These are phyloP conservation scores for Glutinoglossum americanum DNA, from an alignment of 495 filamentous ascomycete genomes.

Conservation along the genomic window DNA sequence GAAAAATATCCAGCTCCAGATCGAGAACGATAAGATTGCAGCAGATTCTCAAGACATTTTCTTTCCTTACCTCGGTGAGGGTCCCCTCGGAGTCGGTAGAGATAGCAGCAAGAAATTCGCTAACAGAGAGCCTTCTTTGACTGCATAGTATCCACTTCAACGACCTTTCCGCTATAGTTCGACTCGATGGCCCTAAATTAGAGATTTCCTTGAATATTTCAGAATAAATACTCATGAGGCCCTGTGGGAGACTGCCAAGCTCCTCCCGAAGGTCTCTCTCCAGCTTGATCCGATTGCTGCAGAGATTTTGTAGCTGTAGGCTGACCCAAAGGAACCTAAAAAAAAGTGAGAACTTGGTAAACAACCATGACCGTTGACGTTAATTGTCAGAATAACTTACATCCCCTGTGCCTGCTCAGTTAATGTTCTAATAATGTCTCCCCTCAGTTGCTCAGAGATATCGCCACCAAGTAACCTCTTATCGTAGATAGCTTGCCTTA, in stretches of 20 bases:
- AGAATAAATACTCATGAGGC: neutral
- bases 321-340: neutral
- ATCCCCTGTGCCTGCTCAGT: constrained; percentile 4
- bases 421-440: neutral
- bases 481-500: neutral
- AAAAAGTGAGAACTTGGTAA: neutral
- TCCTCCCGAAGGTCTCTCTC: neutral
- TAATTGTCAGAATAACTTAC: neutral
- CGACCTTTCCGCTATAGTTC: neutral
- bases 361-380: neutral
- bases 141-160: neutral
- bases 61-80: neutral
- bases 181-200: neutral
- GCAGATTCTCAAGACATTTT: neutral
- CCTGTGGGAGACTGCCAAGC: neutral
- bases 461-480: neutral
- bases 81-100: neutral
- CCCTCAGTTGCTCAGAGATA: neutral
- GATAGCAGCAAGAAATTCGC: neutral
- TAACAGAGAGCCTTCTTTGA: neutral
- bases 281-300: neutral
- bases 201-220: neutral
- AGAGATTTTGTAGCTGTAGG: neutral
- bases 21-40: constrained; percentile 9
- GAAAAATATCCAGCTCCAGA: constrained; percentile 8